Evolutionary conservation across 805 yeast species (phyloP), one percentile per base, ranked within the genome.

Genomic region (Starmera quercuum): DNA sequence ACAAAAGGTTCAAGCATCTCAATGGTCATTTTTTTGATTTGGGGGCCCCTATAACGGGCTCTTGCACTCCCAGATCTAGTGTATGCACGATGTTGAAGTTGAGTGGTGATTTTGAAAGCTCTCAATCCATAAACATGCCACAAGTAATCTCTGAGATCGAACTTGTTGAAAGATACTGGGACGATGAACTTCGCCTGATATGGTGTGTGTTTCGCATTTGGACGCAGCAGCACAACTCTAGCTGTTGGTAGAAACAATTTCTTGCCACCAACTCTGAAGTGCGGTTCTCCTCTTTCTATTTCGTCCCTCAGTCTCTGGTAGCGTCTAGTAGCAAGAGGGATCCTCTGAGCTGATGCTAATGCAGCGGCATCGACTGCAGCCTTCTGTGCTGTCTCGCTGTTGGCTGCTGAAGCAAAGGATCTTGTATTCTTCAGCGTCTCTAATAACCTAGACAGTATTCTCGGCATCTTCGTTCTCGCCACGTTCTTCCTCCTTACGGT

Each of bases 161-260:
- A 68, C 58, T 88, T 90, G 66, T 92, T 92, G 70, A 92, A 88
- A 35, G 84, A 75, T 52, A 83, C 76, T 12, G 99, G 98, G 14
- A 94, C 98, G 43, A 84, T 75, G 60, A 92, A 92, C 57, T 86
- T 87, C 32, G 97, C 97, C 60, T 87, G 97, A 62, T 83, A 88
- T 31, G 99, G 99, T 0, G 96, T 83, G 60, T 85, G 95, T 53
- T 84, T 84, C n/a, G 97, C 96, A 51, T 83, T 83, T 28, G 97
- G 95, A 53, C 95, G 73, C 41, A 92, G 62, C 21, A 90, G 65
- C 32, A 83, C 75, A 25, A 90, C 67, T 41, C 90, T 68, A 1
- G 94, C 95, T 41, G 77, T 76, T 21, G 98, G 98, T 57, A 90
- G 83, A 55, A 75, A 88, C 8, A 83, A 66, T 42, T 82, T 67